Evolutionary conservation across 2,329 filamentous ascomycete species (phyloP).

Genomic region (Apiospora aurea): DNA sequence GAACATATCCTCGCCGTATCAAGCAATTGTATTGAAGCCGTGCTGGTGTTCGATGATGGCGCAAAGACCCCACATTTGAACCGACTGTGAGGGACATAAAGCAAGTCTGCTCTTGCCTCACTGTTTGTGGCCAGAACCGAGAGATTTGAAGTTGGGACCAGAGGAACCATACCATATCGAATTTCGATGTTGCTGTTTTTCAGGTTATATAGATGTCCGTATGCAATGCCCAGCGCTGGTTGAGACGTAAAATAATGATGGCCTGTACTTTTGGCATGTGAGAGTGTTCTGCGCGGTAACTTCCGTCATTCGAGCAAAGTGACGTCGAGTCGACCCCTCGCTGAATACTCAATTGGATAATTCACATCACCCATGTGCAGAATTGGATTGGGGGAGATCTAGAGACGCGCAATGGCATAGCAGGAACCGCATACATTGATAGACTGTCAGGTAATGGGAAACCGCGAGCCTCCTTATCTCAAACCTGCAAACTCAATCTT

Average conservation of each 20-base stretch:
- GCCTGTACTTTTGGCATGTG: background rate
- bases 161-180: too few relatives aligned
- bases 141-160: background rate
- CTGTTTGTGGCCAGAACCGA: background rate
- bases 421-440: background rate
- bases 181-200: background rate
- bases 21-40: background rate
- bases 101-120: background rate
- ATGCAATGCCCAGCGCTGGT: background rate
- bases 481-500: background rate
- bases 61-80: background rate
- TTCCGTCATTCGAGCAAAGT: background rate
- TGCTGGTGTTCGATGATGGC: background rate
- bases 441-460: background rate
- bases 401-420: background rate
- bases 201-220: background rate
- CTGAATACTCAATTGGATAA: background rate
- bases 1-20: background rate
- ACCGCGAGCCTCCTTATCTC: background rate
- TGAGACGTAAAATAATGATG: background rate
- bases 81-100: background rate
- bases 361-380: too few relatives aligned
- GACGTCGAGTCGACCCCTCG: background rate
- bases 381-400: background rate
- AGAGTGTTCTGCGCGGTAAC: background rate